Conservation (phyloP, 2,329 filamentous ascomycete species). For the Verticillium dahliae region DNA sequence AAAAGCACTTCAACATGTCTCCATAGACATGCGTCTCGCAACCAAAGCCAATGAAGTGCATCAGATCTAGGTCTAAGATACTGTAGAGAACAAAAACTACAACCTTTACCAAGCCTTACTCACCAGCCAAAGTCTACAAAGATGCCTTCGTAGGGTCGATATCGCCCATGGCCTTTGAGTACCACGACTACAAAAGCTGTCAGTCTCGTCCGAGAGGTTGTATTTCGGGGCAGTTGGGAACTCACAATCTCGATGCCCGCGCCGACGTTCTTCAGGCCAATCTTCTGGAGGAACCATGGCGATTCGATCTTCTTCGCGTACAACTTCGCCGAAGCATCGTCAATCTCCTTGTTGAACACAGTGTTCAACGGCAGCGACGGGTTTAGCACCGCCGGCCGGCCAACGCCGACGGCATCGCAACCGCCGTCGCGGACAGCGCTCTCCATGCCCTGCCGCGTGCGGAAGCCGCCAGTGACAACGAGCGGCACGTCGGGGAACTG, state of each 20-base stretch:
- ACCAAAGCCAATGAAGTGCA: too few relatives aligned
- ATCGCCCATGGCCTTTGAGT: conserved; percentile 4
- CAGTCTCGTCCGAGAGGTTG: background rate
- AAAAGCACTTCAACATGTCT: too few relatives aligned
- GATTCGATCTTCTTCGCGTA: conserved; percentile 17
- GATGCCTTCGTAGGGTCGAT: background rate
- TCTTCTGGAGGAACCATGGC: conserved; percentile 15
- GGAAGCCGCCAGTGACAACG: conserved; percentile 59
- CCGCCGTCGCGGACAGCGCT: conserved; percentile 26
- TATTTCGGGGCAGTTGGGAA: background rate
- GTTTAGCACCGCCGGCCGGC: conserved; percentile 29
- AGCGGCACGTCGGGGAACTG: conserved; percentile 36
- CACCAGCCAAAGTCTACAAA: background rate
- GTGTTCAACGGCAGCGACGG: conserved; percentile 26
- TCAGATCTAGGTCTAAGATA: too few relatives aligned
- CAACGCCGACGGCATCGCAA: conserved; percentile 36
- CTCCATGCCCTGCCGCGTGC: conserved; percentile 37
- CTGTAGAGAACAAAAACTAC: too few relatives aligned
- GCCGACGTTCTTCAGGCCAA: conserved; percentile 14
- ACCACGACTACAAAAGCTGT: conserved; percentile 2
- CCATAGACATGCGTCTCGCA: too few relatives aligned
- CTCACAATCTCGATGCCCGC: conserved; percentile 16
- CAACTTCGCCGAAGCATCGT: conserved; percentile 24
- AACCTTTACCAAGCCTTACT: too few relatives aligned
- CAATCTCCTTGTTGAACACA: conserved; percentile 26